Conservation (phyloP, 345 rosid genomes). For the Carallia pectinifolia region DNA sequence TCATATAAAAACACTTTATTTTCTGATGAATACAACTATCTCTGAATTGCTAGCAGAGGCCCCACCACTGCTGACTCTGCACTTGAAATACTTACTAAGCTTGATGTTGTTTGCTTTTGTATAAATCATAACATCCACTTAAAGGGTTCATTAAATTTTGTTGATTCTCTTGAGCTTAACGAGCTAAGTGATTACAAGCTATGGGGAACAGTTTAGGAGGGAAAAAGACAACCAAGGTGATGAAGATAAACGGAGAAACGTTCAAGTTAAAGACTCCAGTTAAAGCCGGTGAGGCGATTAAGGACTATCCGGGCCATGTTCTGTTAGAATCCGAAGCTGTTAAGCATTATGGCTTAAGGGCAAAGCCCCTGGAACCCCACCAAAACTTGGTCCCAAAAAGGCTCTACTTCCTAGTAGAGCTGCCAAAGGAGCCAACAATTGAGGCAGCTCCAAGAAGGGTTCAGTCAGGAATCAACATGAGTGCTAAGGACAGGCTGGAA, state of each 20-base stretch:
- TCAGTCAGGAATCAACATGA: slow-evolving; percentile 74
- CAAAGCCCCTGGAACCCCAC: slow-evolving; percentile 62
- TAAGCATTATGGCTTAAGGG: slow-evolving; percentile 67
- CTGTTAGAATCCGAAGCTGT: slow-evolving; percentile 78
- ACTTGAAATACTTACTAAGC: no score
- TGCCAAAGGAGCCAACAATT: slow-evolving; percentile 41
- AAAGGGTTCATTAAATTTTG: background rate
- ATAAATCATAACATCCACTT: background rate
- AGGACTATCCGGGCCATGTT: slow-evolving; percentile 65
- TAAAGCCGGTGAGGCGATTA: slow-evolving; percentile 63
- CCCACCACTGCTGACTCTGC: no score
- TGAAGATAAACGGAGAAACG: slow-evolving; percentile 88
- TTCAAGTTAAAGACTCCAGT: slow-evolving; percentile 76
- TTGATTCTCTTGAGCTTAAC: background rate
- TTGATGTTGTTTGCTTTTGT: background rate
- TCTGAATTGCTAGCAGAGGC: no score
- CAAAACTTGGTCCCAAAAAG: slow-evolving; percentile 62
- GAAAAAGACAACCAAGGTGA: slow-evolving; percentile 58
- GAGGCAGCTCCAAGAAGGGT: slow-evolving; percentile 61
- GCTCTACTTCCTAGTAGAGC: slow-evolving; percentile 80
- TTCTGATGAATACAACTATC: no score
- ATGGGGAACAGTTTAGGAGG: slow-evolving; percentile 82
- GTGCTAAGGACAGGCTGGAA: slow-evolving; percentile 85
- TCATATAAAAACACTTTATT: no score
- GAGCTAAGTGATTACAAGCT: background rate